Evolutionary conservation across 306 rosid genomes (phyloP).

Genomic region (Prosopis cineraria): DNA sequence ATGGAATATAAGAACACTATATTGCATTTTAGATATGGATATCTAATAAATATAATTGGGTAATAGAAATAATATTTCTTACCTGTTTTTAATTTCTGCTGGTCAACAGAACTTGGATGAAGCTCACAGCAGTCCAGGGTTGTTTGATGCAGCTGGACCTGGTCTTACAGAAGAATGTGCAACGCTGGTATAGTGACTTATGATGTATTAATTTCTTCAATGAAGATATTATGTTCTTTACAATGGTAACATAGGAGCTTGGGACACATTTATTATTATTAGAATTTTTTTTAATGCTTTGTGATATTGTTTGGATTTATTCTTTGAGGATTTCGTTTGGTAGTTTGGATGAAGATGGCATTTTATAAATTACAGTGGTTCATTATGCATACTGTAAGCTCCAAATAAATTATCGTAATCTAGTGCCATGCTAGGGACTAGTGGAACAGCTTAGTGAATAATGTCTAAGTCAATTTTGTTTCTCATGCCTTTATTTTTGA

Average conservation of each 20-base stretch:
- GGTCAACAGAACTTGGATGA: slow-evolving; percentile 85
- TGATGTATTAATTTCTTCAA: slow-evolving; percentile 4
- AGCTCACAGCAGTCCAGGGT: slow-evolving; percentile 93
- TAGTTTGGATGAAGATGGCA: neutral
- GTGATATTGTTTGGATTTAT: slow-evolving; percentile 20
- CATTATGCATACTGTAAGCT: slow-evolving; percentile 24
- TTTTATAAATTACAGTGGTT: neutral
- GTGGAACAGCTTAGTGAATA: slow-evolving; percentile 16
- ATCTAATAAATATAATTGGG: slow-evolving; percentile 5
- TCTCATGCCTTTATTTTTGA: slow-evolving; percentile 36
- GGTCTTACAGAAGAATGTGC: slow-evolving; percentile 99
- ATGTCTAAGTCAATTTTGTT: slow-evolving; percentile 25
- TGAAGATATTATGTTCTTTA: neutral
- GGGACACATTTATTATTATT: slow-evolving; percentile 11
- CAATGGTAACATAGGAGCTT: slow-evolving; percentile 14
- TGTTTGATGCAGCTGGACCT: slow-evolving; percentile 98
- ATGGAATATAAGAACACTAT: slow-evolving; percentile 18
- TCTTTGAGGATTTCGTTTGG: neutral
- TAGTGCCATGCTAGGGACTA: neutral
- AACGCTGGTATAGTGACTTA: slow-evolving; percentile 59
- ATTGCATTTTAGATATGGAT: slow-evolving; percentile 20
- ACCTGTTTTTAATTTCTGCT: slow-evolving; percentile 33
- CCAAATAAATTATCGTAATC: slow-evolving; percentile 20
- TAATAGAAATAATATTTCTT: slow-evolving; percentile 13
- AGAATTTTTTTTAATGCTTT: neutral